These are phyloP conservation scores for Skeletonema marinoi DNA, from an alignment of 108 stramenopile genomes.

Conservation along the genomic window DNA sequence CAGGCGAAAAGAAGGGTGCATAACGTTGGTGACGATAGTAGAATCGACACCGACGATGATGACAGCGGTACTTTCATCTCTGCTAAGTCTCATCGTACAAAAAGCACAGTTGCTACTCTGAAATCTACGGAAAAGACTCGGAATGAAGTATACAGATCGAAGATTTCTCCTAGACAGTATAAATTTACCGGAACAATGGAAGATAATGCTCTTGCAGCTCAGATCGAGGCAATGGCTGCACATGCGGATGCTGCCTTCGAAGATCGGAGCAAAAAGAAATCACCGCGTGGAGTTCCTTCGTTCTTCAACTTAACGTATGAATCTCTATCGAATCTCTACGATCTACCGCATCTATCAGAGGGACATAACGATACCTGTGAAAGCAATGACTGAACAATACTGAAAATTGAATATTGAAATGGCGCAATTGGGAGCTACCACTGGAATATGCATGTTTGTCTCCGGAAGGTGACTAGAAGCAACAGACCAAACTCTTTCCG, in stretches of 20 bases:
- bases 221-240: slow-evolving; percentile 51
- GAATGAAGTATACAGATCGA: background rate
- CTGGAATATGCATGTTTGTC: no score
- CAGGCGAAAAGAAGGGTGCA: background rate
- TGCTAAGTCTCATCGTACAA: slow-evolving; percentile 16
- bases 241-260: slow-evolving; percentile 46
- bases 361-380: no score
- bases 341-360: no score
- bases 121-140: slow-evolving; percentile 2
- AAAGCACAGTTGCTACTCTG: background rate
- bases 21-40: slow-evolving; percentile 2
- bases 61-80: slow-evolving; percentile 49
- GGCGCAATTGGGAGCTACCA: no score
- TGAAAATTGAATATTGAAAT: no score
- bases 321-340: no score
- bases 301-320: no score
- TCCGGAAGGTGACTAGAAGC: no score
- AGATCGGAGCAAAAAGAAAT: slow-evolving; percentile 17
- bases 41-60: background rate
- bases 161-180: background rate
- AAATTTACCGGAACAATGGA: slow-evolving; percentile 13
- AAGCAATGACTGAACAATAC: no score
- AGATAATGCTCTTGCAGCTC: slow-evolving; percentile 33
- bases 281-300: background rate
- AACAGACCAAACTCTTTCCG: no score